phyloP scores from a whole-genome alignment of 2,329 filamentous ascomycete species.

The Beauveria sp. region DNA sequence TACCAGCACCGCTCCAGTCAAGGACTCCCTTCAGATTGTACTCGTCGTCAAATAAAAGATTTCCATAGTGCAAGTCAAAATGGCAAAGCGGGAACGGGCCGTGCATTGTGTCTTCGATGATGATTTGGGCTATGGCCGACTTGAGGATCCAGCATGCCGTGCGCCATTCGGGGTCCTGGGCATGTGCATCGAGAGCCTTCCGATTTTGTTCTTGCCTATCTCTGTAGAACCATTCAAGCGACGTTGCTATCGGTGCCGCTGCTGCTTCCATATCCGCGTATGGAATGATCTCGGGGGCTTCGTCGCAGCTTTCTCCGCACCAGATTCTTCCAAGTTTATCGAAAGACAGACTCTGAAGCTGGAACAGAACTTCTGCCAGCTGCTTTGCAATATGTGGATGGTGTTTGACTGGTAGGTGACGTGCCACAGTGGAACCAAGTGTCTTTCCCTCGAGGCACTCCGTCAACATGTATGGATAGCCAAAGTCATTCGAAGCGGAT shows the following conservation, averaged over 20 bases:
- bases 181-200: neutral
- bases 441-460: constrained; percentile 5
- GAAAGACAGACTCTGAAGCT: constrained; percentile 11
- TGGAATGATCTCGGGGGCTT: neutral
- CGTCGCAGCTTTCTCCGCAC: neutral
- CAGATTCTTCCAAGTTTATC: constrained; percentile 10
- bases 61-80: constrained; percentile 28
- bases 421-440: neutral
- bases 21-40: constrained; percentile 30
- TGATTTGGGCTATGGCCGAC: constrained; percentile 20
- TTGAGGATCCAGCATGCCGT: constrained; percentile 27
- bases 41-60: constrained; percentile 34
- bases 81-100: constrained; percentile 30
- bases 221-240: neutral
- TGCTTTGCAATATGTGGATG: neutral
- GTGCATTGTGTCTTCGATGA: constrained; percentile 21
- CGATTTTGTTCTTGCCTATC: neutral
- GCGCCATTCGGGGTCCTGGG: constrained; percentile 18
- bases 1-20: constrained; percentile 28
- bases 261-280: neutral
- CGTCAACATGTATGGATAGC: constrained; percentile 12
- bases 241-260: neutral
- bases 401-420: neutral
- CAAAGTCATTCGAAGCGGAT: constrained; percentile 9
- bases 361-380: constrained; percentile 9